Percentiles rank a stretch among this genome's conserved stretches.
These are phyloP conservation scores for Ascochyta clinopodiicola DNA, from an alignment of 2,329 filamentous ascomycete species.

Conservation along the genomic window DNA sequence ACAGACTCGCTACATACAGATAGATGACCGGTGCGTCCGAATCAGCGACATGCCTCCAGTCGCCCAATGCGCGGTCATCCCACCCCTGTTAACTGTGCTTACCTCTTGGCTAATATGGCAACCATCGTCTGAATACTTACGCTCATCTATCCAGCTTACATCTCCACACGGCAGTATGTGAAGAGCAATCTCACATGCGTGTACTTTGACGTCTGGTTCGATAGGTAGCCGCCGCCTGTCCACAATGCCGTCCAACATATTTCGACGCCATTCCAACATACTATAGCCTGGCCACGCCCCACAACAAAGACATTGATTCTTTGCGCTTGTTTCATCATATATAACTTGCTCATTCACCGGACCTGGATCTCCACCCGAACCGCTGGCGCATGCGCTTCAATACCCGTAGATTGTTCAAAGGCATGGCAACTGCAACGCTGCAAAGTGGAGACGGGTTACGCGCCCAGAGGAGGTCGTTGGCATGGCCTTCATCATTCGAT, in stretches of 20 bases:
- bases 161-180: not conserved
- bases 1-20: not conserved
- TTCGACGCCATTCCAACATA: not conserved
- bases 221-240: too few relatives aligned
- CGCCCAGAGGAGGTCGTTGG: not conserved
- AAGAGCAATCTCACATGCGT: not conserved
- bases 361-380: not conserved
- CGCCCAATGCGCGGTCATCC: not conserved
- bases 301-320: not conserved
- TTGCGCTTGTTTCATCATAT: slow-evolving; percentile 9
- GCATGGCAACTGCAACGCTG: slow-evolving; percentile 1
- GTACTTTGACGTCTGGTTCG: not conserved
- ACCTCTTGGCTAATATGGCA: slow-evolving; percentile 13
- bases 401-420: slow-evolving; percentile 5
- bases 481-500: not conserved
- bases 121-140: not conserved
- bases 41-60: not conserved
- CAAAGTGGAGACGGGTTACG: slow-evolving; percentile 3
- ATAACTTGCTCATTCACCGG: slow-evolving; percentile 14
- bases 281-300: not conserved
- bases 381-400: slow-evolving; percentile 5
- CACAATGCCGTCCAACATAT: not conserved
- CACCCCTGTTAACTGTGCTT: slow-evolving; percentile 8
- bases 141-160: slow-evolving; percentile 4
- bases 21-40: not conserved